Percentiles rank a stretch among this genome's conserved stretches.
These are phyloP conservation scores for Termitomyces sp. DNA, from an alignment of 768 basidiomycete genomes.

Conservation along the genomic window DNA sequence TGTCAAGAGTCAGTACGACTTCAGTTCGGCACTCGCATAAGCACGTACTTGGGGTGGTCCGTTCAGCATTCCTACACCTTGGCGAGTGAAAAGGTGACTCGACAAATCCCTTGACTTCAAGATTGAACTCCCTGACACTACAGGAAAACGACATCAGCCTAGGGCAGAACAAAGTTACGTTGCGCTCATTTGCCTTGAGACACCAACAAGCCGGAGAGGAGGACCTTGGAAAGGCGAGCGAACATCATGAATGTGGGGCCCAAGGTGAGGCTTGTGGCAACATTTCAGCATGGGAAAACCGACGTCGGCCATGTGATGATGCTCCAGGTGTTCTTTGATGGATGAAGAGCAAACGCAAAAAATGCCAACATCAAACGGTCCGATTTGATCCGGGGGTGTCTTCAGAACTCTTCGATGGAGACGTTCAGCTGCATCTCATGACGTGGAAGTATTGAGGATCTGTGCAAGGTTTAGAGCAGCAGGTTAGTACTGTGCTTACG, in stretches of 20 bases:
- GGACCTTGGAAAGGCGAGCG: not conserved
- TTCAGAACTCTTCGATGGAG: too few relatives aligned
- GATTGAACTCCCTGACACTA: slow-evolving; percentile 2
- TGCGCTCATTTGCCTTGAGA: not conserved
- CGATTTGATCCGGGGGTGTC: not conserved
- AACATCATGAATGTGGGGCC: not conserved
- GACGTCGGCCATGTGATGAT: too few relatives aligned
- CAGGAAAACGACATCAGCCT: not conserved
- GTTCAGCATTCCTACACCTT: too few relatives aligned
- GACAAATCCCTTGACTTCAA: not conserved
- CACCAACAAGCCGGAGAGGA: not conserved
- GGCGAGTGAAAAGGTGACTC: not conserved
- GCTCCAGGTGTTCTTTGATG: too few relatives aligned
- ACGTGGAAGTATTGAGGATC: too few relatives aligned
- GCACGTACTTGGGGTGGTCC: not conserved
- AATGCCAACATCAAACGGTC: not conserved
- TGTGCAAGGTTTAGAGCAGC: too few relatives aligned
- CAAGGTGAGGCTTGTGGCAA: not conserved
- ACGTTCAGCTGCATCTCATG: too few relatives aligned
- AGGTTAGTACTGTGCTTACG: too few relatives aligned
- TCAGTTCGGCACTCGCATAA: not conserved
- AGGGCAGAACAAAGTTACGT: not conserved
- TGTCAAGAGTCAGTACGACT: slow-evolving; percentile 12
- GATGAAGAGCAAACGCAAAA: not conserved
- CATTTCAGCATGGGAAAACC: too few relatives aligned